Evolutionary conservation across 1,139 yeast species (phyloP).

Genomic region (Candida sp.): DNA sequence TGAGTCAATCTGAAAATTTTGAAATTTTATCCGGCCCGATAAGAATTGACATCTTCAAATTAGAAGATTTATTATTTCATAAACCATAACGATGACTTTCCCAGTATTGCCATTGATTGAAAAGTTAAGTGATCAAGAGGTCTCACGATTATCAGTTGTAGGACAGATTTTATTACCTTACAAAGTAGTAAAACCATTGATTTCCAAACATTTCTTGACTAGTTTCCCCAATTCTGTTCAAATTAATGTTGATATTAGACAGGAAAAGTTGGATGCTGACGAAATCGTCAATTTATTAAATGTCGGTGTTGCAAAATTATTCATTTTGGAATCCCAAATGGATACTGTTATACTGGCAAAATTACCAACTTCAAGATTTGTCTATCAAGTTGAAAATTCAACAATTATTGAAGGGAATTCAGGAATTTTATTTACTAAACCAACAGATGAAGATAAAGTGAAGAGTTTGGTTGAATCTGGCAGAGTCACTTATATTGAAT

Average conservation of each 20-base stretch:
- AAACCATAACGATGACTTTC: constrained; percentile 31
- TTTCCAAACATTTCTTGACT: constrained; percentile 33
- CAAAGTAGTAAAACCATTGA: constrained; percentile 14
- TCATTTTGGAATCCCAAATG: constrained; percentile 34
- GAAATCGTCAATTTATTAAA: constrained; percentile 57
- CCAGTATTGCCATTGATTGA: constrained; percentile 42
- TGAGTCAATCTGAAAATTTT: not conserved
- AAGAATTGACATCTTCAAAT: not conserved
- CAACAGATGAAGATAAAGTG: constrained; percentile 11
- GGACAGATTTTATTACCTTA: constrained; percentile 39
- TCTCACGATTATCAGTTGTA: constrained; percentile 28
- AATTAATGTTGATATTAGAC: constrained; percentile 31
- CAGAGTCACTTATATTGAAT: constrained; percentile 35
- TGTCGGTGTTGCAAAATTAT: constrained; percentile 57
- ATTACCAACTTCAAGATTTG: constrained; percentile 60
- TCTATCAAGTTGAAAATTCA: constrained; percentile 27
- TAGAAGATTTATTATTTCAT: not conserved
- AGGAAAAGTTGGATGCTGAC: constrained; percentile 26
- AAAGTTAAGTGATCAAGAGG: constrained; percentile 16
- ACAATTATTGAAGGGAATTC: constrained; percentile 10
- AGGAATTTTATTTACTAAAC: constrained; percentile 18
- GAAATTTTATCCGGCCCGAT: not conserved
- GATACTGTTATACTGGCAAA: constrained; percentile 42
- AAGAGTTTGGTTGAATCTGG: constrained; percentile 31
- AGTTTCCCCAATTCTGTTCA: constrained; percentile 30